Conservation (phyloP, 176 grass and related monocot species). For the Oryza glumipatula region DNA sequence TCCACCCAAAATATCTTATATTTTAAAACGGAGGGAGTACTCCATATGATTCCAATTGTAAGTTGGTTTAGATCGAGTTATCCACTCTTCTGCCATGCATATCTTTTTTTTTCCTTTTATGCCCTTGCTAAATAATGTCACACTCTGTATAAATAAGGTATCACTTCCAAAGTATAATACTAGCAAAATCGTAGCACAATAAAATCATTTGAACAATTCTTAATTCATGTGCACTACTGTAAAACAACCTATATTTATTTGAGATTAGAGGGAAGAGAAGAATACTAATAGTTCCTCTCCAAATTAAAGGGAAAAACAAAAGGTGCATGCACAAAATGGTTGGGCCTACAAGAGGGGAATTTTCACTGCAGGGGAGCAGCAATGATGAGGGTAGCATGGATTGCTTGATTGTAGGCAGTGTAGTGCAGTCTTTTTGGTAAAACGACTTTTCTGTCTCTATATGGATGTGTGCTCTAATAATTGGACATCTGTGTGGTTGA, state of each 20-base stretch:
- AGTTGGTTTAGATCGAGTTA: too few species aligned
- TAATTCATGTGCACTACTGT: neutral
- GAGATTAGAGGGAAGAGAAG: too few species aligned
- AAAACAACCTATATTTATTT: too few species aligned
- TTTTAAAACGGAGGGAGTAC: too few species aligned
- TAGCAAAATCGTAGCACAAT: too few species aligned
- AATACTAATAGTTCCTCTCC: neutral
- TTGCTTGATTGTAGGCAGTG: constrained; percentile 5
- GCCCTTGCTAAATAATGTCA: too few species aligned
- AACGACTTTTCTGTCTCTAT: constrained; percentile 25
- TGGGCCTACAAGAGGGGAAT: constrained; percentile 24
- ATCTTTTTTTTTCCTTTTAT: too few species aligned
- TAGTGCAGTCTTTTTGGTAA: constrained; percentile 41
- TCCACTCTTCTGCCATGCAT: too few species aligned
- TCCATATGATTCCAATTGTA: too few species aligned
- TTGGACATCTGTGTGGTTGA: constrained; percentile 21
- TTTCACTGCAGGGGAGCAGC: constrained; percentile 34
- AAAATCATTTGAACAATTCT: neutral
- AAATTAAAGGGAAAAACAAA: neutral
- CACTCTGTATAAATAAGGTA: too few species aligned
- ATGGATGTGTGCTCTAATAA: constrained; percentile 31
- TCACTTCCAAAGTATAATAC: too few species aligned
- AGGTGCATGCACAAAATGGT: constrained; percentile 13
- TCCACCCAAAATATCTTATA: too few species aligned
- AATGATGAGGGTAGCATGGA: constrained; percentile 43